Conservation (phyloP, 2,329 filamentous ascomycete species). For the Dendrostoma leiphaemia region DNA sequence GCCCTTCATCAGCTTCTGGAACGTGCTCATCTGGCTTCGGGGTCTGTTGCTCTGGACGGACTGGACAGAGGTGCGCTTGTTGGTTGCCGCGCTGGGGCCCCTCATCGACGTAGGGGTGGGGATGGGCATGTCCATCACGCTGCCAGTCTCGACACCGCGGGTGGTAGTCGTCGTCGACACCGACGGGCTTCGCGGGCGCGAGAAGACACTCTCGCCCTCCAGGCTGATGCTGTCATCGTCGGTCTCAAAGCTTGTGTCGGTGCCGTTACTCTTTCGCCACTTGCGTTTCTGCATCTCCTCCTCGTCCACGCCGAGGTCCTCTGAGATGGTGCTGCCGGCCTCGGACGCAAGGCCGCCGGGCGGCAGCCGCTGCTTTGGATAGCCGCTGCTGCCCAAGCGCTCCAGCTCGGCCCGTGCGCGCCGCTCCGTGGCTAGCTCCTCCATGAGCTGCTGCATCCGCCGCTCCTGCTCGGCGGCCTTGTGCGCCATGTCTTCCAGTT, state of each 20-base stretch:
- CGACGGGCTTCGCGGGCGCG: slow-evolving; percentile 57
- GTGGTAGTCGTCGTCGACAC: slow-evolving; percentile 32
- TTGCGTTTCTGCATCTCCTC: slow-evolving; percentile 39
- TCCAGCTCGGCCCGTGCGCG: slow-evolving; percentile 40
- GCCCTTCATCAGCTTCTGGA: slow-evolving; percentile 48
- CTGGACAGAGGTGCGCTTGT: slow-evolving; percentile 9
- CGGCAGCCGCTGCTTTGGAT: slow-evolving; percentile 21
- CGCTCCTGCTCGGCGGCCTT: slow-evolving; percentile 53
- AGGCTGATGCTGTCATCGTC: slow-evolving; percentile 42
- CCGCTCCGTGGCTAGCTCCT: slow-evolving; percentile 50
- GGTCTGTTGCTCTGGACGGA: slow-evolving; percentile 12
- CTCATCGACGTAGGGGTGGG: slow-evolving; percentile 9
- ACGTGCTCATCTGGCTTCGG: slow-evolving; percentile 37
- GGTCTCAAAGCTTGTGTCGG: slow-evolving; percentile 49
- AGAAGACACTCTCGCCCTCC: slow-evolving; percentile 57
- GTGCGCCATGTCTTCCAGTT: slow-evolving; percentile 58
- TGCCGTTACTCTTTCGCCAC: slow-evolving; percentile 27
- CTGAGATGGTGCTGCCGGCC: slow-evolving; percentile 44
- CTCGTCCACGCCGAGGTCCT: slow-evolving; percentile 54
- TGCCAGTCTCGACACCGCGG: slow-evolving; percentile 21
- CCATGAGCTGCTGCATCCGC: slow-evolving; percentile 41
- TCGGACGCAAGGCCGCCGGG: slow-evolving; percentile 19
- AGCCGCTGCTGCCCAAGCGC: slow-evolving; percentile 17
- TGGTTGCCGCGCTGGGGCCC: slow-evolving; percentile 1
- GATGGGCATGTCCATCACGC: slow-evolving; percentile 19